Base-by-base conservation (phyloP, 345 rosid genomes). In the Chamaenerion angustifolium region DNA sequence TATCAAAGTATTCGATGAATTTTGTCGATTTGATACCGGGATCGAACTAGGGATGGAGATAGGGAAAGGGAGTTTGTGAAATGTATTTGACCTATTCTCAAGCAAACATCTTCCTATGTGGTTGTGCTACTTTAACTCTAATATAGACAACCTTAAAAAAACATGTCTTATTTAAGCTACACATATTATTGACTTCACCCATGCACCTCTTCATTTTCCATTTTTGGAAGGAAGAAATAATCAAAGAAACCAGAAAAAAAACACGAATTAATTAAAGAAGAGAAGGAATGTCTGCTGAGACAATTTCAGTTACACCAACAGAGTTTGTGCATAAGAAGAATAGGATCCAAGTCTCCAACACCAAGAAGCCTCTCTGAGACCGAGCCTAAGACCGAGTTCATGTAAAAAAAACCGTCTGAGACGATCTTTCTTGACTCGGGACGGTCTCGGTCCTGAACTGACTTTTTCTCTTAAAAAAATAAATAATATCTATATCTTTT, bases 311-410 rank as follows among this genome's bases (percentile, higher is more conserved):
- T 16, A 19, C 31, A 4, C 4, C 55, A n/a, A 6, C 43, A 8
- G 62, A 50, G 14, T 16, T 16, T 10, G 43, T 40, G 46, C 62
- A 58, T 0, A 63, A 57, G 58, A 64, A 57, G 63, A 64, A 64
- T 19, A 57, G 63, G 56, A 64, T 57, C 42, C 62, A 57, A 23
- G 66, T 62, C 16, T 62, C 66, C 42, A 62, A 62, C 49, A 62
- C 66, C 45, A 62, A 62, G 56, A 62, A 62, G 14, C 66, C 66
- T 13, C 61, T 62, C n/a, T n/a, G n/a, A n/a, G n/a, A n/a, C n/a
- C n/a, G n/a, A n/a, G n/a, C n/a, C n/a, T n/a, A n/a, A n/a, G n/a
- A n/a, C n/a, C n/a, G n/a, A n/a, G n/a, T n/a, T n/a, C n/a, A n/a
- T n/a, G n/a, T n/a, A n/a, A n/a, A n/a, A n/a, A n/a, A n/a, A n/a